These are phyloP conservation scores for Aspergillus thermomutatus DNA, from an alignment of 2,329 filamentous ascomycete genomes.

Conservation along the genomic window DNA sequence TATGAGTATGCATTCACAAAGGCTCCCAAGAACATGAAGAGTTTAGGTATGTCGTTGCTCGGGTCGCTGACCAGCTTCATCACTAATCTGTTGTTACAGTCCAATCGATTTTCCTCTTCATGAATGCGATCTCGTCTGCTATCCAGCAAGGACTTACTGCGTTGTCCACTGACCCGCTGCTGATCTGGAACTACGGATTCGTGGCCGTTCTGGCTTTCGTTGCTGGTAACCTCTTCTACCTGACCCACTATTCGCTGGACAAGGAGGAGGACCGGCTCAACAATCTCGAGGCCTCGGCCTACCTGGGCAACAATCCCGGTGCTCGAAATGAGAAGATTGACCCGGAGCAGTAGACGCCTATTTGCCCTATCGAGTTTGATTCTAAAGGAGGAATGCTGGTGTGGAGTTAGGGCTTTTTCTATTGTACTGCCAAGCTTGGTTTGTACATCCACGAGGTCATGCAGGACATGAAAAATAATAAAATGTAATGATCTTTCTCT, in stretches of 20 bases:
- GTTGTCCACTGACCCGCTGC: conserved; percentile 60
- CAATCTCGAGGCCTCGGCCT: conserved; percentile 22
- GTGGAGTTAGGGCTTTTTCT: not conserved
- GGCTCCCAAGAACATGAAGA: conserved; percentile 75
- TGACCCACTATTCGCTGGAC: conserved; percentile 62
- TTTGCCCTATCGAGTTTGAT: not conserved
- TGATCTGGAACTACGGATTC: conserved; percentile 70
- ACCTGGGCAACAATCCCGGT: conserved; percentile 11
- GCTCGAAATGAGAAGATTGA: conserved; percentile 4
- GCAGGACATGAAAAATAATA: not conserved
- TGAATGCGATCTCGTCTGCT: conserved; percentile 64
- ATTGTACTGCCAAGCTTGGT: not conserved
- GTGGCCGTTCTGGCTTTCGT: conserved; percentile 61
- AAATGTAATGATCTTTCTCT: not conserved
- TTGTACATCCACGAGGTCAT: not conserved
- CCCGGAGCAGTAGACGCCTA: not conserved
- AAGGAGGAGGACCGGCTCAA: conserved; percentile 67
- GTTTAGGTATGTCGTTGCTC: conserved; percentile 60
- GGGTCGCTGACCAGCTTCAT: conserved; percentile 61
- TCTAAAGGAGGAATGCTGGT: not conserved
- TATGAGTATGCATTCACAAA: conserved; percentile 75
- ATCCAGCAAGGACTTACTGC: conserved; percentile 65
- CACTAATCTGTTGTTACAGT: conserved; percentile 42
- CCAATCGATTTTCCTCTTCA: conserved; percentile 64
- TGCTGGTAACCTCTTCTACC: conserved; percentile 65